Conservation (phyloP, 805 yeast species). For the Tetrapisispora phaffii region DNA sequence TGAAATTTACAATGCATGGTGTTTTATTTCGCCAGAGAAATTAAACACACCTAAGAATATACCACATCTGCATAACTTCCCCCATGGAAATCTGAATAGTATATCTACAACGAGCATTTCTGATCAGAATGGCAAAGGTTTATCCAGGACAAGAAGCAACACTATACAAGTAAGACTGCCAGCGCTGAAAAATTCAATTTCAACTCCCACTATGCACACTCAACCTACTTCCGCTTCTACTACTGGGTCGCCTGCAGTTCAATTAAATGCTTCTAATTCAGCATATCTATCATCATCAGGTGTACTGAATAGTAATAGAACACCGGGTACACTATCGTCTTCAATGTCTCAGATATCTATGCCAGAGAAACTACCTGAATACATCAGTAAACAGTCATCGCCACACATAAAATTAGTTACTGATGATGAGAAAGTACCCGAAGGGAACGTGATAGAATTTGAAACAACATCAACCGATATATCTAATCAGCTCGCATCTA, state of each 20-base stretch:
- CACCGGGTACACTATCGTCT: neutral
- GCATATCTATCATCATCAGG: neutral
- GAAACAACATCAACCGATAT: neutral
- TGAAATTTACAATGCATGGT: slow-evolving; percentile 61
- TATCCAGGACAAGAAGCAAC: slow-evolving; percentile 19
- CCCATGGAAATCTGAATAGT: slow-evolving; percentile 3
- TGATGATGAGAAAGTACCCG: neutral
- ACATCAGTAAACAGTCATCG: neutral
- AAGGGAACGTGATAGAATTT: neutral
- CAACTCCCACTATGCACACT: neutral
- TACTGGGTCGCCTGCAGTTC: slow-evolving; percentile 6
- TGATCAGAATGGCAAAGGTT: slow-evolving; percentile 4
- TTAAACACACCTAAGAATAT: neutral
- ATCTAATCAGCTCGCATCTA: neutral
- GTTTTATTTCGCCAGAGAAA: slow-evolving; percentile 13
- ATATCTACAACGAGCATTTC: neutral
- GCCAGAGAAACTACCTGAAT: neutral
- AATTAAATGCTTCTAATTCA: slow-evolving; percentile 5
- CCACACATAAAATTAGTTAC: neutral
- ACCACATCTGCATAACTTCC: neutral
- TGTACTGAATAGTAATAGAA: neutral
- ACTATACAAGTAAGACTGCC: slow-evolving; percentile 14
- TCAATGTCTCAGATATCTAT: neutral
- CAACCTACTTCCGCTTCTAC: neutral
- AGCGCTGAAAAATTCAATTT: neutral